Percentiles rank a stretch among this genome's conserved stretches.
phyloP scores from a whole-genome alignment of 2,329 filamentous ascomycete genomes.

The Chaetomiaceae sp. region DNA sequence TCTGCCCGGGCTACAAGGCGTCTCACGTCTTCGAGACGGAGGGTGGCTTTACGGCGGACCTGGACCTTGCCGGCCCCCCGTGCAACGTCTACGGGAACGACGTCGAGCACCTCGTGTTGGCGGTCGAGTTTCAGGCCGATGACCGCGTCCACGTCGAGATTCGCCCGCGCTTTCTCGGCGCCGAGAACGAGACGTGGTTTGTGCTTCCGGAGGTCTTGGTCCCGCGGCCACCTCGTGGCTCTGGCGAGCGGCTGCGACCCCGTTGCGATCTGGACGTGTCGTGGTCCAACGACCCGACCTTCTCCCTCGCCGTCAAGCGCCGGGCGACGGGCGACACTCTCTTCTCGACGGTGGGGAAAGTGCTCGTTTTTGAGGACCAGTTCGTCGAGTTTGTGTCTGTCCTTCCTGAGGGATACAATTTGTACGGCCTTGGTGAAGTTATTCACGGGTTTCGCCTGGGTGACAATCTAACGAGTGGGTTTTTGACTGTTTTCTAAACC shows the following conservation, averaged over 20 bases:
- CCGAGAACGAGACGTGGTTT: constrained; percentile 60
- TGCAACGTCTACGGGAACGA: constrained; percentile 79
- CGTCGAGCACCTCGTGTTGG: constrained; percentile 57
- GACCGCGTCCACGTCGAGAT: constrained; percentile 68
- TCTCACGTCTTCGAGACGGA: constrained; percentile 49
- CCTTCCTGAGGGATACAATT: constrained; percentile 64
- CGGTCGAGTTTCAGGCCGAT: constrained; percentile 59
- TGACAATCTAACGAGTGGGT: constrained; percentile 60
- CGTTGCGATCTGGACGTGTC: constrained; percentile 51
- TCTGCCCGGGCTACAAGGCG: constrained; percentile 65
- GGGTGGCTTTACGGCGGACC: constrained; percentile 59
- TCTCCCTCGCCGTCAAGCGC: constrained; percentile 60
- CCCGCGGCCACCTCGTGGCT: constrained; percentile 44
- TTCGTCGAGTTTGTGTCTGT: constrained; percentile 66
- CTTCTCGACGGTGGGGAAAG: constrained; percentile 58
- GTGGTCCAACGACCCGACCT: constrained; percentile 50
- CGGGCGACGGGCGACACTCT: constrained; percentile 57
- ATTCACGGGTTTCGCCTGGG: constrained; percentile 67
- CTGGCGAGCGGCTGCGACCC: constrained; percentile 32
- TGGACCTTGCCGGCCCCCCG: constrained; percentile 60
- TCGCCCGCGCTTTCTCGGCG: constrained; percentile 54
- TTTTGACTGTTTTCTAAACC: background rate
- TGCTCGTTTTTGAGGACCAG: constrained; percentile 68
- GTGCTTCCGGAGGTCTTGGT: constrained; percentile 59
- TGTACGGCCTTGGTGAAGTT: constrained; percentile 69